Conservation (phyloP, 306 rosid genomes). For the Castanea mollissima region DNA sequence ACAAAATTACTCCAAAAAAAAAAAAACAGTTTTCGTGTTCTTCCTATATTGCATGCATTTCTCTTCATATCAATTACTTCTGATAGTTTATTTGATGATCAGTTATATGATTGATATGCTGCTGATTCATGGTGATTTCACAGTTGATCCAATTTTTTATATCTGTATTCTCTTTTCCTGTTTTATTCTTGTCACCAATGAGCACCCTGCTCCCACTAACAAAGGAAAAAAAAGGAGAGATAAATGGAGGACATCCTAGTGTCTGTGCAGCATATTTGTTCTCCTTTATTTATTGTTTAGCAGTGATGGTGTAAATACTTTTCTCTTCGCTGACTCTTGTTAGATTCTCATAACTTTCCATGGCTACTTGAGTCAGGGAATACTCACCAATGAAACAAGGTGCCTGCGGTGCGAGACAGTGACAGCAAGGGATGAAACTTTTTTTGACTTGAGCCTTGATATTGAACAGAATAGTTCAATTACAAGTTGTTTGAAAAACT, state of each 20-base stretch:
- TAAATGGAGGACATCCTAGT: neutral
- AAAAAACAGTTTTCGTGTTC: neutral
- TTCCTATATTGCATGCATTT: neutral
- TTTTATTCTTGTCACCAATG: neutral
- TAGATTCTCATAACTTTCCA: slow-evolving; percentile 35
- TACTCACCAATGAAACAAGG: slow-evolving; percentile 97
- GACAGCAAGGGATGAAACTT: slow-evolving; percentile 98
- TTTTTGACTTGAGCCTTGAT: slow-evolving; percentile 95
- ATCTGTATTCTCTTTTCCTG: neutral
- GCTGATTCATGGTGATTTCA: neutral
- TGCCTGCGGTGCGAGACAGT: slow-evolving; percentile 98
- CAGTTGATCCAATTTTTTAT: neutral
- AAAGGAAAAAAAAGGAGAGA: neutral
- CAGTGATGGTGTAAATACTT: neutral
- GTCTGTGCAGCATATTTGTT: neutral
- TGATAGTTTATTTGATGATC: slow-evolving; percentile 22
- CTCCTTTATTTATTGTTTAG: neutral
- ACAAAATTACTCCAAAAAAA: neutral
- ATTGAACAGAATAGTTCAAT: slow-evolving; percentile 99
- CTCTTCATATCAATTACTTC: slow-evolving; percentile 3
- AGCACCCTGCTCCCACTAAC: neutral
- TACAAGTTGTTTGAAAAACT: slow-evolving; percentile 97
- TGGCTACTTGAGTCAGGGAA: slow-evolving; percentile 67
- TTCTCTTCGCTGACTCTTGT: neutral
- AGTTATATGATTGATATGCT: slow-evolving; percentile 9